A percentile compares a stretch with the other conserved stretches of the same genome.
These are phyloP conservation scores for Hymenoscyphus fraxineus DNA, from an alignment of 2,329 filamentous ascomycete species.

Conservation along the genomic window DNA sequence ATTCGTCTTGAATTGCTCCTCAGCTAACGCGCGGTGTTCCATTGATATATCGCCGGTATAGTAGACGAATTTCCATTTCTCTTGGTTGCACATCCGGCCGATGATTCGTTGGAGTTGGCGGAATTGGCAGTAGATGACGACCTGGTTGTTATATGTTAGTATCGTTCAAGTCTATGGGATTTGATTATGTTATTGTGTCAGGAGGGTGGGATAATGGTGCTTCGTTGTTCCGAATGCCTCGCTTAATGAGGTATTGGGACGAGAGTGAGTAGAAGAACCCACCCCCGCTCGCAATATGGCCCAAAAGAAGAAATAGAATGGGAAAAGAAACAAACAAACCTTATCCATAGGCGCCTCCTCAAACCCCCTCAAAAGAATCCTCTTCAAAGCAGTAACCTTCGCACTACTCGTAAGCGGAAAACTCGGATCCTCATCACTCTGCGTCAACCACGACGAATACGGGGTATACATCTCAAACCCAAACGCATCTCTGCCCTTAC, in stretches of 20 bases:
- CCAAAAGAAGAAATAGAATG: too few species aligned
- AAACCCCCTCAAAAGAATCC: slow-evolving; percentile 39
- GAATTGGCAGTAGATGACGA: slow-evolving; percentile 58
- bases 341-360: slow-evolving; percentile 46
- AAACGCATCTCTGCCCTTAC: slow-evolving; percentile 27
- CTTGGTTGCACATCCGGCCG: slow-evolving; percentile 44
- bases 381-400: slow-evolving; percentile 38
- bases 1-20: slow-evolving; percentile 44
- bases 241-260: background rate
- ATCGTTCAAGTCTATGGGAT: background rate
- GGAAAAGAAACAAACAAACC: slow-evolving; percentile 30
- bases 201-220: background rate
- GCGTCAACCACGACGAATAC: slow-evolving; percentile 25
- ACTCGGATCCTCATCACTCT: slow-evolving; percentile 23
- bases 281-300: too few species aligned
- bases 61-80: slow-evolving; percentile 44
- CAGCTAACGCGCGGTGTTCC: slow-evolving; percentile 41
- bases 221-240: background rate
- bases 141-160: slow-evolving; percentile 15
- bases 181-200: too few species aligned
- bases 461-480: slow-evolving; percentile 27
- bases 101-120: slow-evolving; percentile 50
- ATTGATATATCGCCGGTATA: slow-evolving; percentile 47
- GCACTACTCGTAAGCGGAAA: slow-evolving; percentile 36
- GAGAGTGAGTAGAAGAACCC: too few species aligned